phyloP scores from a whole-genome alignment of 2,329 filamentous ascomycete genomes.

The Hypoxylon rubiginosum region DNA sequence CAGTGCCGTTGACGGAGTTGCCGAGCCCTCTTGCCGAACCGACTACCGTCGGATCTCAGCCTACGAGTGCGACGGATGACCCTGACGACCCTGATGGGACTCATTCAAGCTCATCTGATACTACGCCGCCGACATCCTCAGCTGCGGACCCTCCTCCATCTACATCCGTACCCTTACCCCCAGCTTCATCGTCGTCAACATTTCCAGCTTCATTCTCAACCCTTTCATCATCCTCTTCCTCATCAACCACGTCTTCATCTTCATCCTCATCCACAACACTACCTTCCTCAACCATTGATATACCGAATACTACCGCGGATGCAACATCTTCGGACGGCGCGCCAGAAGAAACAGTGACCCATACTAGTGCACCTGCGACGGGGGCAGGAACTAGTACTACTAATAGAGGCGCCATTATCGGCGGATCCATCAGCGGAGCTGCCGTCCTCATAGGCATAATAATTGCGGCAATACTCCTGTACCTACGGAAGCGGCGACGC shows the following conservation, averaged over 20 bases:
- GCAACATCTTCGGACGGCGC: slow-evolving; percentile 18
- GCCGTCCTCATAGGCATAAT: slow-evolving; percentile 61
- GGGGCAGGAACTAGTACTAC: slow-evolving; percentile 18
- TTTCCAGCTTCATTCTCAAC: slow-evolving; percentile 12
- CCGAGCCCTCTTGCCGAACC: slow-evolving; percentile 57
- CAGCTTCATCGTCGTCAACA: slow-evolving; percentile 19
- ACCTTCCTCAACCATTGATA: slow-evolving; percentile 18
- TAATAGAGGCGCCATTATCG: slow-evolving; percentile 65
- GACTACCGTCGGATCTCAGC: slow-evolving; percentile 56
- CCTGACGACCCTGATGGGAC: slow-evolving; percentile 33
- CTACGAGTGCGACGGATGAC: slow-evolving; percentile 43
- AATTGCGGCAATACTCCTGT: slow-evolving; percentile 58
- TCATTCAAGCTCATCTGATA: slow-evolving; percentile 32
- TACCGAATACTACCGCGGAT: slow-evolving; percentile 19
- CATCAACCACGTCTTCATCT: slow-evolving; percentile 16
- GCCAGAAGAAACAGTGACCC: slow-evolving; percentile 12
- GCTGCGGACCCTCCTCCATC: slow-evolving; percentile 31
- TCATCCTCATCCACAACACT: slow-evolving; percentile 22
- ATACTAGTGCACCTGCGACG: slow-evolving; percentile 19
- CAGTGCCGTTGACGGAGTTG: slow-evolving; percentile 57
- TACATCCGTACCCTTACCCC: slow-evolving; percentile 18
- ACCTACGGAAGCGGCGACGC: slow-evolving; percentile 59
- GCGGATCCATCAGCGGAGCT: slow-evolving; percentile 66
- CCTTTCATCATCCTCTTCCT: slow-evolving; percentile 1
- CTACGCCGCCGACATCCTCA: slow-evolving; percentile 37